Percentiles rank a stretch among this genome's conserved stretches.
Evolutionary conservation across 768 basidiomycete genomes (phyloP).

Genomic region (Ramaria sp.): DNA sequence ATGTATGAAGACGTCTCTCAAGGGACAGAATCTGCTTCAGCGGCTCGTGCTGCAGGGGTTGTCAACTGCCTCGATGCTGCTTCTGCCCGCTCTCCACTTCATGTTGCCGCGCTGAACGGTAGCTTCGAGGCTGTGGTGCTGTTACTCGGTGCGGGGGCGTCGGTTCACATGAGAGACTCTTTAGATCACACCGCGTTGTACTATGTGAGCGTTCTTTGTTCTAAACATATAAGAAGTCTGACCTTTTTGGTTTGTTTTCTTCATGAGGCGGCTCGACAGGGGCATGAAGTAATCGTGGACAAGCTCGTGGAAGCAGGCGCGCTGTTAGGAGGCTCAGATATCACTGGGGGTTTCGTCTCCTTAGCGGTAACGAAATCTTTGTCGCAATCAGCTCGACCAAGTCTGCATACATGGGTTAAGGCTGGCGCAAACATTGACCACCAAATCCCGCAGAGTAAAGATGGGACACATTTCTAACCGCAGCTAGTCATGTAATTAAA

Average conservation of each 20-base stretch:
- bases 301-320: conserved; percentile 64
- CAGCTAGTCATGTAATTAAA: not conserved
- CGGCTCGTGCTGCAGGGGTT: conserved; percentile 50
- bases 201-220: conserved; percentile 37
- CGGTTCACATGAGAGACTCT: conserved; percentile 72
- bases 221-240: not conserved
- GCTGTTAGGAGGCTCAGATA: conserved; percentile 56
- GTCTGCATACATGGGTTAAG: conserved; percentile 1
- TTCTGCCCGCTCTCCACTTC: conserved; percentile 66
- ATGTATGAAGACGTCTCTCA: conserved; percentile 10
- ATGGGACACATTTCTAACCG: not conserved
- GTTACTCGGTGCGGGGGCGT: conserved; percentile 61
- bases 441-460: not conserved
- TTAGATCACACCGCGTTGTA: conserved; percentile 80
- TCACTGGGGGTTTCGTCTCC: conserved; percentile 15
- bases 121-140: conserved; percentile 29
- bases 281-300: conserved; percentile 50
- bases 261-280: conserved; percentile 13
- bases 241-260: not conserved
- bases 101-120: conserved; percentile 69
- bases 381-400: not conserved
- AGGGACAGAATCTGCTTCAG: conserved; percentile 11
- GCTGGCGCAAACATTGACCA: not conserved
- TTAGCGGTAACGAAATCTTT: conserved; percentile 4
- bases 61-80: conserved; percentile 64